phyloP scores from a whole-genome alignment of 1,284 basidiomycete species.

The Singerocomus inundabilis region DNA sequence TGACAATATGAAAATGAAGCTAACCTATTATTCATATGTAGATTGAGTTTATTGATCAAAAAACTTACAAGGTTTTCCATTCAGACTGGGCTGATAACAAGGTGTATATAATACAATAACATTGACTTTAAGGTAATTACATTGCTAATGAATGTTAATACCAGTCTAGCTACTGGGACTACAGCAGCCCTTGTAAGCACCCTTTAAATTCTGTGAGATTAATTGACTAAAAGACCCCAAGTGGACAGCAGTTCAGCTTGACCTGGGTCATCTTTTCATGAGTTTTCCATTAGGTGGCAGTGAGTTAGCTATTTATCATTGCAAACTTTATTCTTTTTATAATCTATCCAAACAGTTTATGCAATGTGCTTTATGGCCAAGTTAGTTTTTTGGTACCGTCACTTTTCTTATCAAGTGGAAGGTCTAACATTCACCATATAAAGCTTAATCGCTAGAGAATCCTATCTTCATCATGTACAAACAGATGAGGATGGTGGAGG shows the following conservation, averaged over 20 bases:
- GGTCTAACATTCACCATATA: background rate
- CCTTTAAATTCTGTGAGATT: background rate
- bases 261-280: conserved; percentile 19
- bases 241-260: conserved; percentile 20
- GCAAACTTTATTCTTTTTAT: background rate
- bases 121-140: background rate
- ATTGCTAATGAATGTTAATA: background rate
- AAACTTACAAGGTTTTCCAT: conserved; percentile 20
- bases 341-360: conserved; percentile 20
- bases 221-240: background rate
- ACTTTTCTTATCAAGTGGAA: too few relatives aligned
- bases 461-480: conserved; percentile 17
- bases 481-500: background rate
- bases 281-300: conserved; percentile 23
- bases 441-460: conserved; percentile 29
- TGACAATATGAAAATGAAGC: background rate
- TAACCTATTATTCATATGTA: background rate
- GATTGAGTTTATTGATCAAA: conserved; percentile 16
- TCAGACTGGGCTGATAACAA: conserved; percentile 29
- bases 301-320: conserved; percentile 4
- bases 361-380: conserved; percentile 29
- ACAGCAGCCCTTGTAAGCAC: conserved; percentile 17
- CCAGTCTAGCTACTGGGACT: conserved; percentile 16
- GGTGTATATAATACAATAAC: conserved; percentile 4
- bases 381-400: conserved; percentile 6